These are phyloP conservation scores for Colletotrichum tanaceti DNA, from an alignment of 2,329 filamentous ascomycete genomes.

Conservation along the genomic window DNA sequence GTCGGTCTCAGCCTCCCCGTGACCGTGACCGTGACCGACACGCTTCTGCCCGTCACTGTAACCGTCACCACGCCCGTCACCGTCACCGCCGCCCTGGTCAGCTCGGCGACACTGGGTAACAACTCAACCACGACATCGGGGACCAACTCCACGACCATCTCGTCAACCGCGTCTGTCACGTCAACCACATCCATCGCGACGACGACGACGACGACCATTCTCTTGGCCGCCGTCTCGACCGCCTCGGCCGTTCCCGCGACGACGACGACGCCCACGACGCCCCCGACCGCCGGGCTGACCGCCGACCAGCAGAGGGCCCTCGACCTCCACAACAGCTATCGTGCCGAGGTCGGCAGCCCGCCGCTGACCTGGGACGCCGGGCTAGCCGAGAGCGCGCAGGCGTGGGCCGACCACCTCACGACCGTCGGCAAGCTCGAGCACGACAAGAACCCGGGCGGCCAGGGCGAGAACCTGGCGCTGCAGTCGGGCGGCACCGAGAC, in stretches of 20 bases:
- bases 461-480: constrained; percentile 38
- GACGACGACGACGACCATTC: neutral
- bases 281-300: neutral
- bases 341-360: neutral
- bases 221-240: neutral
- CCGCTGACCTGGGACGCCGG: constrained; percentile 9
- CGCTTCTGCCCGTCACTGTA: neutral
- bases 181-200: neutral
- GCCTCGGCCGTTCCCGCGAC: neutral
- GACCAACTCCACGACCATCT: neutral
- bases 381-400: constrained; percentile 4
- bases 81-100: neutral
- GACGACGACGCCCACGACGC: neutral
- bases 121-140: neutral
- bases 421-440: neutral
- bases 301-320: constrained; percentile 16
- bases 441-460: neutral
- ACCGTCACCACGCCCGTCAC: neutral
- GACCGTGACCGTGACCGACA: neutral
- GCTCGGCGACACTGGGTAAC: no score
- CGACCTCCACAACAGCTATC: constrained; percentile 9
- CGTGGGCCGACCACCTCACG: constrained; percentile 15
- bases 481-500: constrained; percentile 1
- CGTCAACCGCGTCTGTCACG: neutral
- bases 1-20: neutral